Conservation (phyloP, 176 grass and related monocot species). For the Oryza coarctata region DNA sequence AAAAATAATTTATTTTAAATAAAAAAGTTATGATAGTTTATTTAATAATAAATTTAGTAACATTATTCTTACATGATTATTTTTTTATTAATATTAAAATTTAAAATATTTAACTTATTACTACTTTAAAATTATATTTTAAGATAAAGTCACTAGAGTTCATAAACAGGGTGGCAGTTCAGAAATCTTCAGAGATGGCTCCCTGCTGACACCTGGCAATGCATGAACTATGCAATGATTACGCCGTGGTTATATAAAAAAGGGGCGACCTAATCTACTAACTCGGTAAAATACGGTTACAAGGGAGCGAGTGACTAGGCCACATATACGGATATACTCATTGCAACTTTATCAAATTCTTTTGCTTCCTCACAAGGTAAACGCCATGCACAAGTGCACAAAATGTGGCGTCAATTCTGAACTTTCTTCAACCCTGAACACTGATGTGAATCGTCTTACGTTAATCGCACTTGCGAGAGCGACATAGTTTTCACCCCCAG, state of each 20-base stretch:
- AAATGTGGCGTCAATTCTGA: background rate
- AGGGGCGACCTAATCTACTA: background rate
- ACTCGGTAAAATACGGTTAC: background rate
- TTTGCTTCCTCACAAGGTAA: background rate
- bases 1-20: no score
- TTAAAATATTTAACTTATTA: no score
- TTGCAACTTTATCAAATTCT: background rate
- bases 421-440: background rate
- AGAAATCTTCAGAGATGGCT: background rate
- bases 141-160: background rate
- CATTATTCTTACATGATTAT: no score
- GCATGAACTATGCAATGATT: slow-evolving; percentile 19
- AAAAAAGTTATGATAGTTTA: no score
- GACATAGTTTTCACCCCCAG: background rate
- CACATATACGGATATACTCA: background rate
- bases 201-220: background rate
- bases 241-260: background rate
- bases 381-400: background rate
- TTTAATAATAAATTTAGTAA: no score
- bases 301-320: background rate
- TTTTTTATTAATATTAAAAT: no score
- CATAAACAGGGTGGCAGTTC: background rate
- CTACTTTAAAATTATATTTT: no score
- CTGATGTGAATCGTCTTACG: background rate
- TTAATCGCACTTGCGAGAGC: background rate